Evolutionary conservation across 305 asterid species (phyloP), one percentile per base, ranked within the genome.

Genomic region (Rubia balearica): DNA sequence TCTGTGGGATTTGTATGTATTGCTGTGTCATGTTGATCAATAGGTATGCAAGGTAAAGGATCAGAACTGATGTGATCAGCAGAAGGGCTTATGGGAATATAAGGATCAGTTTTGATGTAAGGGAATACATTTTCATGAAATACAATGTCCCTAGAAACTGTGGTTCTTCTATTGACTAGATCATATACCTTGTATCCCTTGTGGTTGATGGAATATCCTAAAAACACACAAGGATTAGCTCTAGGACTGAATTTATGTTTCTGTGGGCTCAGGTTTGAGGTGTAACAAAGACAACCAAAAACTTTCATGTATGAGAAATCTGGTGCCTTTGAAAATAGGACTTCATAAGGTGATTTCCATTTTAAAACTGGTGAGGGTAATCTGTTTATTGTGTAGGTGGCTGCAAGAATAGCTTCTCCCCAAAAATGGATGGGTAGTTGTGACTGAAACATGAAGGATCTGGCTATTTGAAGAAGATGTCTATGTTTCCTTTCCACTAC

Each of bases 391-490:
- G 59, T 2, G 7, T 57, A 40, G 0, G 56, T 19, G 0, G 73
- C 65, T 12, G n/a, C 27, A 5, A 59, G 9, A 0, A 57, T 46
- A 19, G 33, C 40, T 16, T 38, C 27, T 1, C 66, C 33, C 73
- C 73, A 70, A n/a, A 55, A 70, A 0, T 38, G 0, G 2, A 0
- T 9, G 1, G 65, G 67, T 1, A 70, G 13, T 0, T 33, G 30
- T 7, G 36, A 19, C 17, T 64, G 65, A 7, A 63, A n/a, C 1
- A 10, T 12, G 4, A 61, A 33, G 12, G 61, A 48, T 17, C 69
- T 64, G 6, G 72, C 65, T 2, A 73, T 59, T 5, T 73, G 36
- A 5, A 65, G 48, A 2, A 73, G 8, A n/a, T n/a, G n/a, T n/a
- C n/a, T n/a, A n/a, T 73, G 76, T 19, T 66, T 73, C 2, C 72